Base-by-base conservation (phyloP, 352 stramenopile genomes). In the Phytophthora cryptogea region DNA sequence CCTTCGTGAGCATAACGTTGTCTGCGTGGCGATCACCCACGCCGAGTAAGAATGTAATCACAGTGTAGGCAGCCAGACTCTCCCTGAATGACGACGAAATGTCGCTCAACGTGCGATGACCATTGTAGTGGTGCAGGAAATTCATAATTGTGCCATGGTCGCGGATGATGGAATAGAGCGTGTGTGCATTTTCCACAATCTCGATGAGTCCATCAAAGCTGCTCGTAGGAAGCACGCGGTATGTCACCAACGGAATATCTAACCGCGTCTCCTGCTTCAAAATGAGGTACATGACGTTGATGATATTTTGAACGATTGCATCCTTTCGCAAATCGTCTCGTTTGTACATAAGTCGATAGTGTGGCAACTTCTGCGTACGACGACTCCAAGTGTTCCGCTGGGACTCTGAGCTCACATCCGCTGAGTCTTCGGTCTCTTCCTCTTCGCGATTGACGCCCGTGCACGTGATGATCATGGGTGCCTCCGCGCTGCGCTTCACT, bases 11-110 rank as follows among this genome's bases (percentile, higher is more conserved):
- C 95, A 99, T 98, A 45, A 99, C 97, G 69, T 99, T 99, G 73
- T 99, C 97, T 5, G 98, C 86, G 67, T 99, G 98, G 5, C 98
- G 82, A 78, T 99, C 98, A 23, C 98, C 98, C 44, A 99, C 96
- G 28, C 97, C 96, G n/a, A 99, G 67, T 13, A 99, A 66, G 66
- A 99, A 99, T 26, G 97, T 99, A 50, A 99, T 98, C 33, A 99
- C 97, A 28, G 97, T 99, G 80, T 99, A 99, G 23, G 97, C 97
- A 9, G 98, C 98, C 49, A 98, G 94, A 65, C 86, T 98, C 54
- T 98, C 85, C 14, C 85, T 74, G 46, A 92, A 94, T 5, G 83
- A 92, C 16, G 82, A 83, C 37, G 83, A 92, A 35, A 94, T 94
- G 52, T 94, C 85, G 50, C 81, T 89, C n/a, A 94, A 71, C 31